Conservation (phyloP, 106 monocot species). For the Triglochin maritima region DNA sequence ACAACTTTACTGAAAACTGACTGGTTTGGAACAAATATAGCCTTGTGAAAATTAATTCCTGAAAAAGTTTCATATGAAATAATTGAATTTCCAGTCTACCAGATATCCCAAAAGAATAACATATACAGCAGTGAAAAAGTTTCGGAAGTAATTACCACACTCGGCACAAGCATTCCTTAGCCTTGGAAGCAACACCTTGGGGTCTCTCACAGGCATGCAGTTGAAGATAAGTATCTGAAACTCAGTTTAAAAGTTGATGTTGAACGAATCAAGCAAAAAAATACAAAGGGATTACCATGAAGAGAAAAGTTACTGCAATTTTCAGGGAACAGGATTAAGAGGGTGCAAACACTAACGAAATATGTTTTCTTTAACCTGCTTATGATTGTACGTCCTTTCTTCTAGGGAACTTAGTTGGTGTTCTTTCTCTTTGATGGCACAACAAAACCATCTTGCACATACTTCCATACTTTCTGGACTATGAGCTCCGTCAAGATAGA, state of each 20-base stretch:
- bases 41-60: slow-evolving; percentile 69
- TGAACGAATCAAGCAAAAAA: too few species aligned
- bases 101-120: not conserved
- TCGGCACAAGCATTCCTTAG: slow-evolving; percentile 43
- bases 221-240: slow-evolving; percentile 85
- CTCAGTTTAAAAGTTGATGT: not conserved
- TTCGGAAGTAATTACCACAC: slow-evolving; percentile 35
- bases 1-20: slow-evolving; percentile 44
- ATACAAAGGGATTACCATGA: too few species aligned
- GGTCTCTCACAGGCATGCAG: slow-evolving; percentile 92
- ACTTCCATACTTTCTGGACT: slow-evolving; percentile 87
- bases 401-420: not conserved
- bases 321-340: too few species aligned
- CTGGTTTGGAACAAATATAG: slow-evolving; percentile 70
- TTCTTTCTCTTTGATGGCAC: slow-evolving; percentile 10
- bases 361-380: slow-evolving; percentile 14
- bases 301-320: too few species aligned
- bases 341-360: not conserved
- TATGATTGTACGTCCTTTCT: not conserved
- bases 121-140: not conserved
- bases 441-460: slow-evolving; percentile 83
- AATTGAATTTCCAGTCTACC: not conserved
- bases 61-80: slow-evolving; percentile 2
- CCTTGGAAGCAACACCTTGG: slow-evolving; percentile 54
- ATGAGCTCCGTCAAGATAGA: slow-evolving; percentile 93